A percentile compares a stretch with the other conserved stretches of the same genome.
These are phyloP conservation scores for Penicillium sclerotiorum DNA, from an alignment of 2,329 filamentous ascomycete genomes.

Conservation along the genomic window DNA sequence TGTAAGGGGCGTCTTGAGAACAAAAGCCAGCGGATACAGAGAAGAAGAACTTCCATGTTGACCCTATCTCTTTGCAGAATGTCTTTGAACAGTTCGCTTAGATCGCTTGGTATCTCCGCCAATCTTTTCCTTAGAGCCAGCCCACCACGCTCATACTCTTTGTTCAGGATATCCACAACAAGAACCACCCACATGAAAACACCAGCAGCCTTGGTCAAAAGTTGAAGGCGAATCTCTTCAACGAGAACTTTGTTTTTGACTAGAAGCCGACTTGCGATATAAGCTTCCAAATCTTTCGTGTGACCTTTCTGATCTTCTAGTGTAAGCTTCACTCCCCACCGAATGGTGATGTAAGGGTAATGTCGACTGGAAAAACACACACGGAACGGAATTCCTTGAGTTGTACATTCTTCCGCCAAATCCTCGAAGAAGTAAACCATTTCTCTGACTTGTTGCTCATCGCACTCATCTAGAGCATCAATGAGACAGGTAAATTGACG, in stretches of 20 bases:
- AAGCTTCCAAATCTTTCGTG: conserved; percentile 28
- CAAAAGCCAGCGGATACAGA: conserved; percentile 59
- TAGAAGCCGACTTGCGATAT: conserved; percentile 15
- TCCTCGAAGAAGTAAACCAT: conserved; percentile 43
- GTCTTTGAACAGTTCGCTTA: conserved; percentile 43
- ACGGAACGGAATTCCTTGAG: conserved; percentile 19
- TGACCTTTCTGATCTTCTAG: conserved; percentile 47
- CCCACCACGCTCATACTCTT: conserved; percentile 31
- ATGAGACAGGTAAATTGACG: conserved; percentile 39
- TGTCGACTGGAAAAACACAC: conserved; percentile 49
- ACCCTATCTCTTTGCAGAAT: conserved; percentile 38
- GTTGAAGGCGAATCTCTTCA: conserved; percentile 28
- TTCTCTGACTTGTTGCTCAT: conserved; percentile 40
- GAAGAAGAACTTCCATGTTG: conserved; percentile 44
- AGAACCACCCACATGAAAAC: conserved; percentile 54
- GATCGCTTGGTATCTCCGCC: conserved; percentile 41
- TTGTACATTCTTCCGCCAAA: conserved; percentile 24
- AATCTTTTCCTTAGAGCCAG: conserved; percentile 39
- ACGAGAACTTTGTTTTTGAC: conserved; percentile 25
- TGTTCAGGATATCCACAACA: conserved; percentile 51
- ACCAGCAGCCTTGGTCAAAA: conserved; percentile 44
- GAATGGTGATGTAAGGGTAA: conserved; percentile 46
- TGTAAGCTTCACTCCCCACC: conserved; percentile 32
- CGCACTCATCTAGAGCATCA: conserved; percentile 53
- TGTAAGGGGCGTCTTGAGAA: conserved; percentile 42